Evolutionary conservation across 768 basidiomycete species (phyloP).

Genomic region (Naganishia vaughanmartiniae): DNA sequence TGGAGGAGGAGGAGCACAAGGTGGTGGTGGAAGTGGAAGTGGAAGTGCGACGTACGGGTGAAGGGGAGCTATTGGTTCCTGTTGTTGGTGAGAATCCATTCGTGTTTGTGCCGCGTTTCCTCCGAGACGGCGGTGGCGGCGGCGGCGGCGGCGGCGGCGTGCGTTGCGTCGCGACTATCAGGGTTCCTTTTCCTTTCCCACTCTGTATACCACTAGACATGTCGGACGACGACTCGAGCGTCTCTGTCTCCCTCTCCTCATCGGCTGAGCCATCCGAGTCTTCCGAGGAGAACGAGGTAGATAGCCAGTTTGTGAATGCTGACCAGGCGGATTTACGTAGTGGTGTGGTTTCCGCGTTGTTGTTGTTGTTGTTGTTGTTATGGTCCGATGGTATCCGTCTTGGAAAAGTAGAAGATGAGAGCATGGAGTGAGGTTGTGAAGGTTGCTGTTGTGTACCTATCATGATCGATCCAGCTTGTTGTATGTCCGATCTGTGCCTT

Average conservation of each 20-base stretch:
- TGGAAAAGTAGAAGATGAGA: no score
- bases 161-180: no score
- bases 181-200: conserved; percentile 2
- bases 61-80: background rate
- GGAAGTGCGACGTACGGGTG: background rate
- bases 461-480: no score
- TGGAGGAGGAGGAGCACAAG: background rate
- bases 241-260: conserved; percentile 1
- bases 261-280: conserved; percentile 8
- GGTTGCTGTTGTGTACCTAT: no score
- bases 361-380: background rate
- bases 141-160: background rate
- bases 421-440: no score
- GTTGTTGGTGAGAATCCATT: conserved; percentile 14
- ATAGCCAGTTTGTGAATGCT: background rate
- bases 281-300: conserved; percentile 22
- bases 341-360: background rate
- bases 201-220: background rate
- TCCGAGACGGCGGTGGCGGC: background rate
- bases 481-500: no score
- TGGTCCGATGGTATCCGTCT: no score
- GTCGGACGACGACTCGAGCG: no score
- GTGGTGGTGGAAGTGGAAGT: background rate
- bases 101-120: background rate
- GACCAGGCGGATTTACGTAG: conserved; percentile 11